phyloP scores from a whole-genome alignment of 2,329 filamentous ascomycete species.

The Paecilomyces sp. region DNA sequence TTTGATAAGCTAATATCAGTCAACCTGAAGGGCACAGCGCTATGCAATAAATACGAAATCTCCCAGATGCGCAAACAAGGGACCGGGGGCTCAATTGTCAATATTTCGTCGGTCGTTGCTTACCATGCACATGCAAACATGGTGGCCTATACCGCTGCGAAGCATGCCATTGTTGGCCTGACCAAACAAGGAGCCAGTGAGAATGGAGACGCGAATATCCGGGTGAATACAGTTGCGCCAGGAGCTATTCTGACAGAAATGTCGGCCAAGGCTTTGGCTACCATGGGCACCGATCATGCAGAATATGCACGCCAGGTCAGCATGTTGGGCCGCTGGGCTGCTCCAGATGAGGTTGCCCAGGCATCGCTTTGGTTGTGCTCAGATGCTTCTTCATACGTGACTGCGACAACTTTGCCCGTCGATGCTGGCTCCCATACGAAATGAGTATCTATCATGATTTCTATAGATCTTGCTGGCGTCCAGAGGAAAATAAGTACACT shows the following conservation, averaged over 20 bases:
- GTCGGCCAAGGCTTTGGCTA: background rate
- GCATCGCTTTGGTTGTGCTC: constrained; percentile 20
- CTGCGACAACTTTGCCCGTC: constrained; percentile 16
- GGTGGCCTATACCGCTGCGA: constrained; percentile 36
- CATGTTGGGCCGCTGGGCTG: constrained; percentile 2
- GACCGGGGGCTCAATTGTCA: constrained; percentile 27
- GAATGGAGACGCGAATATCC: constrained; percentile 22
- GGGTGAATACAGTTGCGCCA: constrained; percentile 28
- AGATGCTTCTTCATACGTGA: constrained; percentile 19
- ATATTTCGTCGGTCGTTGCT: constrained; percentile 35
- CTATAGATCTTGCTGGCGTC: no score
- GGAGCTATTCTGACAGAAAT: constrained; percentile 4
- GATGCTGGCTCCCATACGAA: constrained; percentile 11
- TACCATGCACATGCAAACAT: constrained; percentile 27
- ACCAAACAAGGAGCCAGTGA: constrained; percentile 33
- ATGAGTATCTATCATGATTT: background rate
- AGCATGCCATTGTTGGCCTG: constrained; percentile 38
- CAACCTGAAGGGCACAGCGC: constrained; percentile 36
- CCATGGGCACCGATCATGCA: background rate
- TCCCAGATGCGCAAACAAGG: constrained; percentile 33
- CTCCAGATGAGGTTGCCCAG: constrained; percentile 19
- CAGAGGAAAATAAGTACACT: no score
- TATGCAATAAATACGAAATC: constrained; percentile 37
- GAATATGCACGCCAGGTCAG: background rate
- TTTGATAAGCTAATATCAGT: constrained; percentile 31